phyloP scores from a whole-genome alignment of 345 rosid species.

The Gossypium ekmanianum region DNA sequence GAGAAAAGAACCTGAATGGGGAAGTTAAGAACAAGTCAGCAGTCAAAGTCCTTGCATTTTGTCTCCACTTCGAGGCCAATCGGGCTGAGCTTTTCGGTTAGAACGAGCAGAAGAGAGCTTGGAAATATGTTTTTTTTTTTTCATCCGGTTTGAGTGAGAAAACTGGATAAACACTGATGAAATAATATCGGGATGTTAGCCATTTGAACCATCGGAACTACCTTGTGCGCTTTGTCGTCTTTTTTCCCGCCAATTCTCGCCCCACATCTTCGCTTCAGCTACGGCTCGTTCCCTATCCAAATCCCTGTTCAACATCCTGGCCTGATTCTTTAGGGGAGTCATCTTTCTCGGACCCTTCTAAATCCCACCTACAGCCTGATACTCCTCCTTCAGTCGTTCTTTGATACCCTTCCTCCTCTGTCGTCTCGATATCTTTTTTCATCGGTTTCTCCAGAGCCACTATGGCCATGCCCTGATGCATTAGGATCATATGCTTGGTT shows the following conservation, averaged over 20 bases:
- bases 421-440: constrained; percentile 56
- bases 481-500: constrained; percentile 77
- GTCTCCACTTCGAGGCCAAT: neutral
- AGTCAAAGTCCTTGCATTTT: constrained; percentile 11
- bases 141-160: no score
- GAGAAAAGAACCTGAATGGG: neutral
- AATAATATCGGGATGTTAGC: constrained; percentile 16
- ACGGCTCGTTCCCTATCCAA: constrained; percentile 86
- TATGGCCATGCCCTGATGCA: constrained; percentile 26
- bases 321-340: constrained; percentile 82
- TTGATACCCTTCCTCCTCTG: constrained; percentile 51
- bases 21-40: constrained; percentile 2
- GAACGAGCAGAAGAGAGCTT: neutral
- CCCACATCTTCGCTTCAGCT: constrained; percentile 99
- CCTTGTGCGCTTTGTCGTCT: constrained; percentile 68
- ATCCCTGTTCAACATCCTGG: constrained; percentile 60
- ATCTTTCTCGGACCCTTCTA: constrained; percentile 82
- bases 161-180: neutral
- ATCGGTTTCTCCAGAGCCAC: constrained; percentile 44
- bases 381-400: constrained; percentile 71
- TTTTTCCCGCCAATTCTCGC: constrained; percentile 88
- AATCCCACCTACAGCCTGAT: constrained; percentile 66
- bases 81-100: constrained; percentile 3
- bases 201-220: constrained; percentile 43
- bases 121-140: neutral